These are phyloP conservation scores for Pyrenochaeta sp. DNA, from an alignment of 2,329 filamentous ascomycete genomes.

Conservation along the genomic window DNA sequence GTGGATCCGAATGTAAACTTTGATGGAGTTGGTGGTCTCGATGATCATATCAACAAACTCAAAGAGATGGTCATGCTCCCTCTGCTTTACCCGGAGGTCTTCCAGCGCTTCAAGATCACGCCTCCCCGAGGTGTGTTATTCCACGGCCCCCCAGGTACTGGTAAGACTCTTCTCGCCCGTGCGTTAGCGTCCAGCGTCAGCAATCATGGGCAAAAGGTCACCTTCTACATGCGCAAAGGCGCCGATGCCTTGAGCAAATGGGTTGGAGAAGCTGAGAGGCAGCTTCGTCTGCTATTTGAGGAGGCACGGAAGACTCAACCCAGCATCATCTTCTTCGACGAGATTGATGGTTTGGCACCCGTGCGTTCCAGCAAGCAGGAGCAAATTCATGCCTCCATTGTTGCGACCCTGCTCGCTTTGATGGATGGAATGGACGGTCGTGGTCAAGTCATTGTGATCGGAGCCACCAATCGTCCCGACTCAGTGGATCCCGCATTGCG, in stretches of 20 bases:
- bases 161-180: slow-evolving; percentile 95
- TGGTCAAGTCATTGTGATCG: slow-evolving; percentile 93
- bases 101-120: slow-evolving; percentile 88
- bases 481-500: slow-evolving; percentile 96
- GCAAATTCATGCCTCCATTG: slow-evolving; percentile 96
- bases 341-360: slow-evolving; percentile 95
- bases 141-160: slow-evolving; percentile 94
- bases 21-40: slow-evolving; percentile 88
- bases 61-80: slow-evolving; percentile 99
- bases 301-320: slow-evolving; percentile 95
- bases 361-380: slow-evolving; percentile 98
- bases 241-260: slow-evolving; percentile 98
- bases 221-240: slow-evolving; percentile 99
- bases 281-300: slow-evolving; percentile 91
- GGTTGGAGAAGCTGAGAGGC: slow-evolving; percentile 97
- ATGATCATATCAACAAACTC: slow-evolving; percentile 93
- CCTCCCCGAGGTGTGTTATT: slow-evolving; percentile 95
- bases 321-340: slow-evolving; percentile 99
- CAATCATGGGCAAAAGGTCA: slow-evolving; percentile 89
- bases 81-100: slow-evolving; percentile 92
- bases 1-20: slow-evolving; percentile 94
- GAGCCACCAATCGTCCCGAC: slow-evolving; percentile 96
- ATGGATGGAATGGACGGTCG: slow-evolving; percentile 62
- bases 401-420: slow-evolving; percentile 59
- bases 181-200: slow-evolving; percentile 92